Conservation (phyloP, 2,329 filamentous ascomycete species). For the Talaromyces albobiverticillius region DNA sequence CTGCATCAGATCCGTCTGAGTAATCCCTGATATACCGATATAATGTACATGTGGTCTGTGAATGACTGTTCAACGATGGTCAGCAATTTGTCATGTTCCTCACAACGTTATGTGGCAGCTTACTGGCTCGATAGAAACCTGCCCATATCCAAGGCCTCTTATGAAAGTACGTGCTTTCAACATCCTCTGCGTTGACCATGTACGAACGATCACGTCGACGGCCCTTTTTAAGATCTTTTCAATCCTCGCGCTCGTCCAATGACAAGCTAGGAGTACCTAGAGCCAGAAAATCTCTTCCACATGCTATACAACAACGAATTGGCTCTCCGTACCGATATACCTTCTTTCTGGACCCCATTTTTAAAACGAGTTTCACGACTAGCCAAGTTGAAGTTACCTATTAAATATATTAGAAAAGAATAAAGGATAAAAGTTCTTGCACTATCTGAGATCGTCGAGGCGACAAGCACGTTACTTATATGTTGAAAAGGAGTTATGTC, state of each 20-base stretch:
- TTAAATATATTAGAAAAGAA: constrained; percentile 2
- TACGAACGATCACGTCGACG: not conserved
- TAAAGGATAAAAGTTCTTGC: not conserved
- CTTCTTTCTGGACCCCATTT: too few relatives aligned
- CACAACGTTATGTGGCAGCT: not conserved
- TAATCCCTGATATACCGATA: constrained; percentile 12
- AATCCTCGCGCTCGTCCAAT: constrained; percentile 9
- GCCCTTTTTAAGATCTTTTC: constrained; percentile 2
- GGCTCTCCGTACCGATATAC: too few relatives aligned
- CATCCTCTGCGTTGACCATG: constrained; percentile 12
- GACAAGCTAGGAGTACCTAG: not conserved
- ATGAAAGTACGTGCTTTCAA: constrained; percentile 11
- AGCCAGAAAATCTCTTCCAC: not conserved
- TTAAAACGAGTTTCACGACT: not conserved
- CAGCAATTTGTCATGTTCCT: constrained; percentile 3
- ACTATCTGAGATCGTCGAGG: not conserved
- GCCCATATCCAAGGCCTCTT: constrained; percentile 6
- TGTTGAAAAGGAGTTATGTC: not conserved
- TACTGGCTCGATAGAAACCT: constrained; percentile 10
- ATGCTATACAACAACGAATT: constrained; percentile 8
- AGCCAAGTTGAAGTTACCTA: not conserved
- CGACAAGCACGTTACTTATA: constrained; percentile 4
- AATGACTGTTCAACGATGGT: constrained; percentile 1
- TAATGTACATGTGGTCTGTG: constrained; percentile 10
- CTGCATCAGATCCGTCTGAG: not conserved